Conservation (phyloP, 2,329 filamentous ascomycete genomes). For the Sclerotiophoma versabilis region DNA sequence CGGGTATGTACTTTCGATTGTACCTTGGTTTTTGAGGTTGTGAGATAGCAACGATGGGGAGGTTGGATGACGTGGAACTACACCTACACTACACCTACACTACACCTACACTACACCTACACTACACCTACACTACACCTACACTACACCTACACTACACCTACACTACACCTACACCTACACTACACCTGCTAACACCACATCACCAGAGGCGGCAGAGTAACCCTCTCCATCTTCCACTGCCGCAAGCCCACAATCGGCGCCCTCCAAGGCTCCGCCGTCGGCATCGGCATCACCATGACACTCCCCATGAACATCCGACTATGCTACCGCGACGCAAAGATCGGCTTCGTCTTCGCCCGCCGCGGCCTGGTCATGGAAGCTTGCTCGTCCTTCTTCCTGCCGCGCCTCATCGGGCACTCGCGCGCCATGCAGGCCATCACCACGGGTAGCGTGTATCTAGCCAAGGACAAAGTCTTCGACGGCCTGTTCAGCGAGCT, state of each 20-base stretch:
- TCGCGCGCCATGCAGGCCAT: constrained; percentile 69
- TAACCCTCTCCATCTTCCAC: constrained; percentile 62
- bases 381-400: constrained; percentile 73
- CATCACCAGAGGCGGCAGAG: constrained; percentile 51
- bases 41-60: too few species aligned
- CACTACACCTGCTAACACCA: not conserved
- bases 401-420: constrained; percentile 72
- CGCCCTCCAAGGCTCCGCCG: constrained; percentile 63
- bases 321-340: constrained; percentile 62
- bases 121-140: too few species aligned
- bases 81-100: too few species aligned
- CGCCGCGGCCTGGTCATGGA: constrained; percentile 76
- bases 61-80: too few species aligned
- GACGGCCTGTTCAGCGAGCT: constrained; percentile 71
- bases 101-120: too few species aligned
- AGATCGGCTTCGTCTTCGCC: constrained; percentile 77
- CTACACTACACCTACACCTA: not conserved
- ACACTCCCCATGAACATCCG: constrained; percentile 64
- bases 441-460: constrained; percentile 71
- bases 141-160: too few species aligned
- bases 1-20: constrained; percentile 49
- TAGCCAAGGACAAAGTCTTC: constrained; percentile 58
- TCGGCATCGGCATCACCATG: constrained; percentile 67
- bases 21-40: too few species aligned
- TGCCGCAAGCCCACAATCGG: constrained; percentile 65